phyloP scores from a whole-genome alignment of 2,329 filamentous ascomycete species.

The Xylariaceae sp. region DNA sequence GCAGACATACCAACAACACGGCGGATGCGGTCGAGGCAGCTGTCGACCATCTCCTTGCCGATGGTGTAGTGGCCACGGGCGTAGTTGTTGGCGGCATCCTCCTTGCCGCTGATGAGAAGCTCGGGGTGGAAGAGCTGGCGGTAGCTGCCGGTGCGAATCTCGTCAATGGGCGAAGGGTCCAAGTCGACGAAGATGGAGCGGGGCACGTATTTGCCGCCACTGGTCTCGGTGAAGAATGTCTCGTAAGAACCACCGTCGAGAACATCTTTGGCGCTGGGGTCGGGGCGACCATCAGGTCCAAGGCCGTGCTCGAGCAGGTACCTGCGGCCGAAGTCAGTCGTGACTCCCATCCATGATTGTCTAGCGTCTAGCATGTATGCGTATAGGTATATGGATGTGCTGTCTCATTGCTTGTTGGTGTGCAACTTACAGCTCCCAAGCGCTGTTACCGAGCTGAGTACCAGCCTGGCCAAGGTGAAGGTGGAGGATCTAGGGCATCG shows the following conservation, averaged over 20 bases:
- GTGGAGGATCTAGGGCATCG: slow-evolving; percentile 54
- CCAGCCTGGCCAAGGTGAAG: slow-evolving; percentile 67
- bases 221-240: slow-evolving; percentile 74
- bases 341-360: too few relatives aligned
- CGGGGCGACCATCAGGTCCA: slow-evolving; percentile 60
- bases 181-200: slow-evolving; percentile 71
- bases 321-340: slow-evolving; percentile 37
- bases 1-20: slow-evolving; percentile 60
- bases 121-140: slow-evolving; percentile 71
- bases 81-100: slow-evolving; percentile 77
- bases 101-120: slow-evolving; percentile 70
- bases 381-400: background rate
- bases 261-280: slow-evolving; percentile 58
- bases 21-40: slow-evolving; percentile 66
- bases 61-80: slow-evolving; percentile 75
- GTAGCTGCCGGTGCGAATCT: slow-evolving; percentile 68
- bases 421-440: slow-evolving; percentile 69
- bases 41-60: slow-evolving; percentile 73
- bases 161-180: slow-evolving; percentile 70
- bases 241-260: slow-evolving; percentile 64
- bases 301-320: slow-evolving; percentile 73
- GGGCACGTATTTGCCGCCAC: slow-evolving; percentile 68
- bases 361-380: background rate
- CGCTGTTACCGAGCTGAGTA: slow-evolving; percentile 71
- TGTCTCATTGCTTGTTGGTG: slow-evolving; percentile 18